Evolutionary conservation across 1,139 yeast genomes (phyloP).

Genomic region (Taphrina betulina): DNA sequence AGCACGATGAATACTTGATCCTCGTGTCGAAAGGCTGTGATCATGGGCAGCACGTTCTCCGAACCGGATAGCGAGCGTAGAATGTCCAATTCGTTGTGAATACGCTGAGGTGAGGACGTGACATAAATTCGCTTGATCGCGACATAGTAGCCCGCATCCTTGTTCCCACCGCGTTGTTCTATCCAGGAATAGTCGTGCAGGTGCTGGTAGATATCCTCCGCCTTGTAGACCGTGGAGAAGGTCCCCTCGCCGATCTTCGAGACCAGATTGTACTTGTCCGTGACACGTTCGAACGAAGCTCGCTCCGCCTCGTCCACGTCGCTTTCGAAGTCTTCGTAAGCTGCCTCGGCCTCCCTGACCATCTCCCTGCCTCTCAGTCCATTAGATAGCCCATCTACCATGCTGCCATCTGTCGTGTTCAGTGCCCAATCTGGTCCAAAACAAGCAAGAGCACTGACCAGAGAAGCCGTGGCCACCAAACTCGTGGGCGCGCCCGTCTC

Average conservation of each 20-base stretch:
- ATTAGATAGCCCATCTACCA: too few relatives aligned
- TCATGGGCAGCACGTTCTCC: slow-evolving; percentile 76
- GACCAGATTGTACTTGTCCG: slow-evolving; percentile 57
- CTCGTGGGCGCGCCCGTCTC: too few relatives aligned
- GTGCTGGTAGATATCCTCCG: slow-evolving; percentile 56
- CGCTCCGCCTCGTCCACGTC: slow-evolving; percentile 31
- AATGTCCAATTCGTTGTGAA: slow-evolving; percentile 78
- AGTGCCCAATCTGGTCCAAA: too few relatives aligned
- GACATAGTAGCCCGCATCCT: slow-evolving; percentile 53
- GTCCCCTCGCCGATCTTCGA: slow-evolving; percentile 93
- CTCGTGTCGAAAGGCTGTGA: slow-evolving; percentile 80
- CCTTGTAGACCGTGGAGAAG: slow-evolving; percentile 85
- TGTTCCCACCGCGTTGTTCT: slow-evolving; percentile 13
- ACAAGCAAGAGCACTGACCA: too few relatives aligned
- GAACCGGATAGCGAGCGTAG: slow-evolving; percentile 68
- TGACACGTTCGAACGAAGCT: slow-evolving; percentile 12
- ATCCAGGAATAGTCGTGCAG: slow-evolving; percentile 39
- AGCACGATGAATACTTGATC: slow-evolving; percentile 92
- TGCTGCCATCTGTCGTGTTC: too few relatives aligned
- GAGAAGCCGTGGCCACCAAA: too few relatives aligned
- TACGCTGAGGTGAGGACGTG: slow-evolving; percentile 89
- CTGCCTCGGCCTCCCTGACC: not conserved
- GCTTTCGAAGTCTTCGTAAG: slow-evolving; percentile 19
- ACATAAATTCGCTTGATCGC: slow-evolving; percentile 93
- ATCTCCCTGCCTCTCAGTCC: too few relatives aligned